These are phyloP conservation scores for Gymnopilus dilepis DNA, from an alignment of 768 basidiomycete species.

Conservation along the genomic window DNA sequence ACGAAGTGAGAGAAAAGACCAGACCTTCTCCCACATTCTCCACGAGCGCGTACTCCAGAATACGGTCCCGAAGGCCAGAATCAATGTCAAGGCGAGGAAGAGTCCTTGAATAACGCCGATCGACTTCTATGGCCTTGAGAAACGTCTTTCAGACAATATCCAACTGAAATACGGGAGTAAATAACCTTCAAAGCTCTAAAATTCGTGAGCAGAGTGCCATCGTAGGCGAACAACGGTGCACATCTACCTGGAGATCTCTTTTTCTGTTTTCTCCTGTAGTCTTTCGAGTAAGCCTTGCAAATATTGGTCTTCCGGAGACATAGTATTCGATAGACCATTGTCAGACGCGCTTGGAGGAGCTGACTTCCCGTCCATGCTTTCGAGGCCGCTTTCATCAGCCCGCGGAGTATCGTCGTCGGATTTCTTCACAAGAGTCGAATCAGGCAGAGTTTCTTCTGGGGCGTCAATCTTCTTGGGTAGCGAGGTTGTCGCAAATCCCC, in stretches of 20 bases:
- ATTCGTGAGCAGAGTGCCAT: slow-evolving; percentile 2
- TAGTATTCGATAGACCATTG: slow-evolving; percentile 37
- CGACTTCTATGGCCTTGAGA: slow-evolving; percentile 76
- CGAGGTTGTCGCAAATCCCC: slow-evolving; percentile 84
- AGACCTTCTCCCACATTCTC: slow-evolving; percentile 21
- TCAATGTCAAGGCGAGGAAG: slow-evolving; percentile 71
- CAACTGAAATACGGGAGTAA: background rate
- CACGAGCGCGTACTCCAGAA: slow-evolving; percentile 54
- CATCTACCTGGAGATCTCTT: slow-evolving; percentile 73
- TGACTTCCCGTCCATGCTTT: background rate
- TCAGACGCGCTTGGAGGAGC: background rate
- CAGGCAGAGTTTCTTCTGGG: slow-evolving; percentile 12
- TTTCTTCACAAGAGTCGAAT: slow-evolving; percentile 4
- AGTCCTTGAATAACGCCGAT: slow-evolving; percentile 72
- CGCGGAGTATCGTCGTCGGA: background rate
- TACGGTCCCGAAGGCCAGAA: slow-evolving; percentile 55
- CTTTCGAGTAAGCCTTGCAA: slow-evolving; percentile 81
- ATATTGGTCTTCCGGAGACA: slow-evolving; percentile 54
- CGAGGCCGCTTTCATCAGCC: background rate
- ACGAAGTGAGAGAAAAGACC: background rate
- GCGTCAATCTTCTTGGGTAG: slow-evolving; percentile 72
- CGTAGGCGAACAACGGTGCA: background rate
- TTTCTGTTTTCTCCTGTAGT: slow-evolving; percentile 87
- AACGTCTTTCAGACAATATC: background rate
- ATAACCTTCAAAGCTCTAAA: slow-evolving; percentile 43